Evolutionary conservation across 768 basidiomycete species (phyloP).

Genomic region (Suillus spraguei): DNA sequence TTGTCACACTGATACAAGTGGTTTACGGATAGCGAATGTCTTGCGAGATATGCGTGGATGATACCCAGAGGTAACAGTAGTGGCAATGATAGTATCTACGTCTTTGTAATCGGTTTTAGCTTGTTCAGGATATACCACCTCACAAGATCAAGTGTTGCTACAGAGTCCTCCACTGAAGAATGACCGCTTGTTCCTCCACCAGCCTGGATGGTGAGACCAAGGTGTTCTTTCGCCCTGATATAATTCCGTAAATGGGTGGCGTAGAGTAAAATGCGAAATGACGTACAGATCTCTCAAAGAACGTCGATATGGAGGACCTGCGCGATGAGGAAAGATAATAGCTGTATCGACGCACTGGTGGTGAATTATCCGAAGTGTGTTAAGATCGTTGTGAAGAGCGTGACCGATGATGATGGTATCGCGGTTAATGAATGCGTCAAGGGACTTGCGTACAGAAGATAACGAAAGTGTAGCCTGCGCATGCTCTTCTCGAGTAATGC

Average conservation of each 20-base stretch:
- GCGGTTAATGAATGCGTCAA: slow-evolving; percentile 72
- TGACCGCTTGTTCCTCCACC: slow-evolving; percentile 79
- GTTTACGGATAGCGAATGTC: neutral
- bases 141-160: slow-evolving; percentile 86
- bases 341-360: slow-evolving; percentile 85
- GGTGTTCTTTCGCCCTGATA: slow-evolving; percentile 77
- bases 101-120: slow-evolving; percentile 34
- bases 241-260: slow-evolving; percentile 14
- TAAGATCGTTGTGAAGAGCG: slow-evolving; percentile 92
- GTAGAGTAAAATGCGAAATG: neutral
- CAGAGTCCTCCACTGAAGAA: slow-evolving; percentile 88
- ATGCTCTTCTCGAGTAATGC: slow-evolving; percentile 62
- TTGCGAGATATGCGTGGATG: slow-evolving; percentile 1
- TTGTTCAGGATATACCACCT: slow-evolving; percentile 78
- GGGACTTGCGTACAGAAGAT: slow-evolving; percentile 60
- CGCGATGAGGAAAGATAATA: slow-evolving; percentile 81
- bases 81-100: slow-evolving; percentile 11
- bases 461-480: slow-evolving; percentile 70
- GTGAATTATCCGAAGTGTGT: slow-evolving; percentile 87
- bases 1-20: neutral
- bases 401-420: slow-evolving; percentile 90
- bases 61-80: slow-evolving; percentile 14
- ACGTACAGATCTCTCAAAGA: slow-evolving; percentile 81
- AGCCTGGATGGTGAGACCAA: slow-evolving; percentile 81
- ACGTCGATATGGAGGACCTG: slow-evolving; percentile 75